Evolutionary conservation across 176 grass and related monocot genomes (phyloP), one percentile per base, ranked within the genome.

Genomic region (Melocanna baccifera): DNA sequence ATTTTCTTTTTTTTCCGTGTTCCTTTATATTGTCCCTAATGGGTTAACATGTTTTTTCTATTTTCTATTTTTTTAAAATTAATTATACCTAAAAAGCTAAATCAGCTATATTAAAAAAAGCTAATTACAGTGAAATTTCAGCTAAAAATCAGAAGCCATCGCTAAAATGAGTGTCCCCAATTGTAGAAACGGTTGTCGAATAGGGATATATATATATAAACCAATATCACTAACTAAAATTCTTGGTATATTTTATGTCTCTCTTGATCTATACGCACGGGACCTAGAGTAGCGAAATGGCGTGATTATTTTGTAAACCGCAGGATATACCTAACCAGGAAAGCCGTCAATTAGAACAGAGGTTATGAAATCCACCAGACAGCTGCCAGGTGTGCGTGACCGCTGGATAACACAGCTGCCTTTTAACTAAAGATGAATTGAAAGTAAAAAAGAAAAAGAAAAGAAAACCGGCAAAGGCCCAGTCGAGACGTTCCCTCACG

Each of bases 381-480:
- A 42, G n/a, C 34, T 23, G 67, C 82, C 82, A 89, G 48, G 71
- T 81, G 71, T 62, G 2, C 70, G n/a, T 16, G 69, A 45, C 56
- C 20, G 41, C 53, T 19, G 81, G 29, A 48, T 5, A 19, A 34
- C 25, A 74, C 72, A 81, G 56, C 84, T 15, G 67, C 79, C 55
- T 11, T 73, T 22, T 73, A 72, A 72, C 39, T 40, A 40, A 7
- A 40, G 39, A 34, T 34, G 32, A 4, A 34, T 4, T 0, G 32
- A 0, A 34, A 34, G 3, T 4, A 0, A 34, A 34, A 34, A 34
- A 28, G 4, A 75, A 71, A 68, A 50, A 26, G 25, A n/a, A 29
- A 14, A 45, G n/a, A 9, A 19, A 19, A 13, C 25, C 10, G 15
- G 59, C 80, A 72, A 70, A 70, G 32, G 4, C 55, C 28, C 62